Percentiles rank a stretch among this genome's conserved stretches.
phyloP scores from a whole-genome alignment of 495 filamentous ascomycete species.

The Tricharina praecox region DNA sequence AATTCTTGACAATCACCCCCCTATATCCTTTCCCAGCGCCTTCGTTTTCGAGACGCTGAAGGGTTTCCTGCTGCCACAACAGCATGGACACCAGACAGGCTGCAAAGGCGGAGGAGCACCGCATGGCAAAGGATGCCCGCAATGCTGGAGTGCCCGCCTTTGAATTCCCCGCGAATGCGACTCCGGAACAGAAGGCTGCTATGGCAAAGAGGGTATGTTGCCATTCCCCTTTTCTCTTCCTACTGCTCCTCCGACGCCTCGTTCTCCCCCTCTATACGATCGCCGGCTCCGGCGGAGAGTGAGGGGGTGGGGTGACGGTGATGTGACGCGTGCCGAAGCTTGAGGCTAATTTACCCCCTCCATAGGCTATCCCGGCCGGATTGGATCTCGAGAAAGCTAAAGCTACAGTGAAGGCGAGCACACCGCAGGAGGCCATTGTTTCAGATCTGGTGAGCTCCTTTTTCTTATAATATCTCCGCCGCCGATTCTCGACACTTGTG shows the following conservation, averaged over 20 bases:
- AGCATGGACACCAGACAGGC: constrained; percentile 18
- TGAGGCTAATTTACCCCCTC: not conserved
- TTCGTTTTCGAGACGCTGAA: no score
- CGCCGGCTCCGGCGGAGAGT: no score
- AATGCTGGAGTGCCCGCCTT: constrained; percentile 62
- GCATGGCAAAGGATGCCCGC: constrained; percentile 55
- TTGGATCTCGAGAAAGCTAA: constrained; percentile 14
- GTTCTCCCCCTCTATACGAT: no score
- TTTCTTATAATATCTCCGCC: no score
- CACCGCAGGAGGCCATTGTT: not conserved
- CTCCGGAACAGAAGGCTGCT: constrained; percentile 64
- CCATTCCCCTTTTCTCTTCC: no score
- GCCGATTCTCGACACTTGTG: no score
- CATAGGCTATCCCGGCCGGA: constrained; percentile 19
- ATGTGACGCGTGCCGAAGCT: not conserved
- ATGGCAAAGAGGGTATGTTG: constrained; percentile 57
- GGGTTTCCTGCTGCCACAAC: no score
- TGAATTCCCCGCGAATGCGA: constrained; percentile 75
- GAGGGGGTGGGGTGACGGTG: no score
- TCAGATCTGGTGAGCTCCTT: constrained; percentile 6
- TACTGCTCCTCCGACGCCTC: no score
- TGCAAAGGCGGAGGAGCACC: constrained; percentile 49
- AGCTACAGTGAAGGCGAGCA: not conserved
- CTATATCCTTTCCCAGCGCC: no score
- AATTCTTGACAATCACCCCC: no score